Percentiles rank a stretch among this genome's conserved stretches.
Conservation (phyloP, 2,329 filamentous ascomycete genomes). For the Trichoderma atroviride region DNA sequence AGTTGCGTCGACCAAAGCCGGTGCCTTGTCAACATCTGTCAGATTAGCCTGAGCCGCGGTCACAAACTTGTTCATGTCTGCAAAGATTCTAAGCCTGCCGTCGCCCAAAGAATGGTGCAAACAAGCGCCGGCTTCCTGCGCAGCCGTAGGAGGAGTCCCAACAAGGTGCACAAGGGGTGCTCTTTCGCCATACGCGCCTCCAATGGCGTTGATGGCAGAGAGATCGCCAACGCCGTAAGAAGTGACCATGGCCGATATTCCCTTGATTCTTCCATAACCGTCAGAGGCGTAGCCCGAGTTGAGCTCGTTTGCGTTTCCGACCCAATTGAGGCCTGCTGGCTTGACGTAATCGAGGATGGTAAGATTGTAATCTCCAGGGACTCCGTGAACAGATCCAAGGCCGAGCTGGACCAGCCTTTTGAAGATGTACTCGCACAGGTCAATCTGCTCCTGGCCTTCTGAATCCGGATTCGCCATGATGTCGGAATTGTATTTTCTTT, state of each 20-base stretch:
- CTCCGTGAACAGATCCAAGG: conserved; percentile 57
- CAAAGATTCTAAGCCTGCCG: conserved; percentile 55
- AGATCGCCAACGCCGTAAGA: conserved; percentile 63
- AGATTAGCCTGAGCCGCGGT: conserved; percentile 52
- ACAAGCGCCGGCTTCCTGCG: conserved; percentile 47
- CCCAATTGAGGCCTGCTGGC: conserved; percentile 44
- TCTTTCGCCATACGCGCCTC: conserved; percentile 59
- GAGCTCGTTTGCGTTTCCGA: conserved; percentile 61
- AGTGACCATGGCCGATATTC: conserved; percentile 54
- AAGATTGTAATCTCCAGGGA: conserved; percentile 49
- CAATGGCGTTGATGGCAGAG: conserved; percentile 61
- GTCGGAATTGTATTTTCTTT: too few species aligned
- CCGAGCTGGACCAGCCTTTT: conserved; percentile 60
- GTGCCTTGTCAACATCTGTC: conserved; percentile 47
- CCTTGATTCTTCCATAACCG: conserved; percentile 59
- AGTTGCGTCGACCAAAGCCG: conserved; percentile 54
- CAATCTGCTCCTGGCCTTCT: conserved; percentile 6
- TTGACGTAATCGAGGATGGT: conserved; percentile 43
- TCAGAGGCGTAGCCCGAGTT: conserved; percentile 61
- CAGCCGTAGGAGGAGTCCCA: conserved; percentile 50
- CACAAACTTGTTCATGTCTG: conserved; percentile 52
- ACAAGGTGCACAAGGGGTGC: conserved; percentile 61
- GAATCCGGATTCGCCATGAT: not conserved
- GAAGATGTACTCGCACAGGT: conserved; percentile 55
- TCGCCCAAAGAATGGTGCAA: conserved; percentile 61